These are phyloP conservation scores for Diospyros kaki DNA, from an alignment of 148 eudicot species.

Conservation along the genomic window DNA sequence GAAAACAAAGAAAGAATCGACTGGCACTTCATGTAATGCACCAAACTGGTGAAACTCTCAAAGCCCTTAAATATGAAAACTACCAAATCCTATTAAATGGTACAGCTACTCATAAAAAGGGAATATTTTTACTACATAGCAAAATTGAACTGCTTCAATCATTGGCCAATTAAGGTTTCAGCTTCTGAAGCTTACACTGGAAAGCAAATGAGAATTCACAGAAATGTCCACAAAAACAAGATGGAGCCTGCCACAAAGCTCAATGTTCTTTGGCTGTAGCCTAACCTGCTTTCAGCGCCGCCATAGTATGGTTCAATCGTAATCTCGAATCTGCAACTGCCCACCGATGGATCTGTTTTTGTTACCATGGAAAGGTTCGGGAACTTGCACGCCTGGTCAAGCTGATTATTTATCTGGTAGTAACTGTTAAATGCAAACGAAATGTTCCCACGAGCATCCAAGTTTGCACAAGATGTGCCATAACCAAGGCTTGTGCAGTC, in stretches of 20 bases:
- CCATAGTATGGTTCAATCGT: conserved; percentile 61
- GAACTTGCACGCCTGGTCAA: conserved; percentile 70
- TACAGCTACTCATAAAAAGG: too few relatives aligned
- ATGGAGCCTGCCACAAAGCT: conserved; percentile 8
- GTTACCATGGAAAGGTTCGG: conserved; percentile 53
- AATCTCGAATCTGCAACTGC: conserved; percentile 52
- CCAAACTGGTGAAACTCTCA: too few relatives aligned
- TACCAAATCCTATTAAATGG: too few relatives aligned
- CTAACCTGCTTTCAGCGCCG: conserved; percentile 21
- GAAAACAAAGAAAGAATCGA: too few relatives aligned
- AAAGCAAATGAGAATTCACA: conserved; percentile 9
- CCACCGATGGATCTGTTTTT: conserved; percentile 49
- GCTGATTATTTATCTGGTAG: conserved; percentile 74
- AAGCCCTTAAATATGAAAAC: too few relatives aligned
- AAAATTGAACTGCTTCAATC: too few relatives aligned
- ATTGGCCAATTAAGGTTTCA: too few relatives aligned
- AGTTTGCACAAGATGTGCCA: conserved; percentile 53
- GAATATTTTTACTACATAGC: too few relatives aligned
- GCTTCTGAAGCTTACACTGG: too few relatives aligned
- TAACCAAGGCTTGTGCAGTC: conserved; percentile 93
- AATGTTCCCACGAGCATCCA: conserved; percentile 69
- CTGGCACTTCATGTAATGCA: too few relatives aligned
- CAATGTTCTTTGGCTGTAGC: conserved; percentile 14
- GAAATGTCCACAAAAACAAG: conserved; percentile 17
- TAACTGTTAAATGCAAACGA: conserved; percentile 83